Conservation (phyloP, 2,329 filamentous ascomycete genomes). For the Cordyceps farinosa region DNA sequence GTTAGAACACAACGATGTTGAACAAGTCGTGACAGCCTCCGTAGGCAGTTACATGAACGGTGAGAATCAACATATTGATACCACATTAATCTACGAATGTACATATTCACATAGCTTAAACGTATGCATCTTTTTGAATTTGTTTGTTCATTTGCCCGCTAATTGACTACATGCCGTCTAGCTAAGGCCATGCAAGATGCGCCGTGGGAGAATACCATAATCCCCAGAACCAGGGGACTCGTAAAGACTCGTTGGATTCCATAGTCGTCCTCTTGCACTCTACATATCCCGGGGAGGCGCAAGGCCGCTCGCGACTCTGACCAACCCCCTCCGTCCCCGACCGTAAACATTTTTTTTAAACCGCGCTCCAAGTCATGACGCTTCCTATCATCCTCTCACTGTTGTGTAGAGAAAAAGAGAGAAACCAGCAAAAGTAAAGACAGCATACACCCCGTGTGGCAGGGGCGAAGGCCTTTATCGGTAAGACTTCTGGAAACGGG, state of each 20-base stretch:
- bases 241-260: neutral
- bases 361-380: constrained; percentile 13
- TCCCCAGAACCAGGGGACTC: constrained; percentile 2
- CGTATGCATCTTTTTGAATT: neutral
- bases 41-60: too few species aligned
- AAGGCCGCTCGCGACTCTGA: constrained; percentile 3
- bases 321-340: neutral
- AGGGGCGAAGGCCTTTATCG: constrained; percentile 60
- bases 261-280: constrained; percentile 13
- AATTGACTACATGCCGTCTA: constrained; percentile 11
- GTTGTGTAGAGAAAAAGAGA: neutral
- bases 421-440: neutral
- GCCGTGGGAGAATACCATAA: constrained; percentile 8
- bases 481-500: constrained; percentile 99
- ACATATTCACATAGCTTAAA: neutral
- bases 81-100: too few species aligned
- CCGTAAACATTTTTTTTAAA: constrained; percentile 7
- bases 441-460: neutral
- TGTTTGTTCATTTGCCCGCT: constrained; percentile 16
- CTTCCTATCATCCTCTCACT: neutral
- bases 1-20: too few species aligned
- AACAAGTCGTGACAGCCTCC: too few species aligned
- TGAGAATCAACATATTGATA: too few species aligned
- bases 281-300: constrained; percentile 3
- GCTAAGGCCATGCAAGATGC: constrained; percentile 19